Percentiles rank a stretch among this genome's conserved stretches.
phyloP scores from a whole-genome alignment of 192 early-diverging fungal species.

The Entophlyctis helioformis region DNA sequence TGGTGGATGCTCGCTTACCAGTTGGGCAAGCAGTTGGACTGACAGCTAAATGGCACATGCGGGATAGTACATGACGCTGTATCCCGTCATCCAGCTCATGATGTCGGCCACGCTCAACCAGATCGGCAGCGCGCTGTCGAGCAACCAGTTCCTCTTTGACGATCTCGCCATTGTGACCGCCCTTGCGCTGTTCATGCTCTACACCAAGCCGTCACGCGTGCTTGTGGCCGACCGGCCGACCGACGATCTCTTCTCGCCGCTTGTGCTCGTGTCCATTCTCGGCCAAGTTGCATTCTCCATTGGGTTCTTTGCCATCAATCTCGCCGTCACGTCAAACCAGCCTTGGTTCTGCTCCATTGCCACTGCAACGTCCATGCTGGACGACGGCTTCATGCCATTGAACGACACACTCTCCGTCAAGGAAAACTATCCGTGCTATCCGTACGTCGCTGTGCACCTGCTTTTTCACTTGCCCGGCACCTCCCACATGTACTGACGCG shows the following conservation, averaged over 20 bases:
- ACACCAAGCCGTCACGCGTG: conserved; percentile 8
- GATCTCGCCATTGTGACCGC: conserved; percentile 27
- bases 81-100: conserved; percentile 31
- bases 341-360: conserved; percentile 29
- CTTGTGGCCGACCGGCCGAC: conserved; percentile 20
- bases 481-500: background rate
- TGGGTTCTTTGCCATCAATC: conserved; percentile 15
- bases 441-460: conserved; percentile 9
- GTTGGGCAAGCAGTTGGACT: conserved; percentile 55
- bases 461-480: background rate
- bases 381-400: conserved; percentile 15
- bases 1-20: conserved; percentile 46
- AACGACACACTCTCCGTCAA: conserved; percentile 5
- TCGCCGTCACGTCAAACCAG: conserved; percentile 4
- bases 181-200: conserved; percentile 28
- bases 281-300: conserved; percentile 27
- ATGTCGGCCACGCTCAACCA: conserved; percentile 26
- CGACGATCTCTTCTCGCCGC: conserved; percentile 25
- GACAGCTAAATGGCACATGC: too few relatives aligned
- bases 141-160: conserved; percentile 43
- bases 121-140: conserved; percentile 22
- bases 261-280: conserved; percentile 18
- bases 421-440: conserved; percentile 29
- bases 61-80: conserved; percentile 35
- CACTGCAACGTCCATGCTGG: conserved; percentile 13